Conservation (phyloP, 176 grass and related monocot genomes). For the Sorghum bicolor region DNA sequence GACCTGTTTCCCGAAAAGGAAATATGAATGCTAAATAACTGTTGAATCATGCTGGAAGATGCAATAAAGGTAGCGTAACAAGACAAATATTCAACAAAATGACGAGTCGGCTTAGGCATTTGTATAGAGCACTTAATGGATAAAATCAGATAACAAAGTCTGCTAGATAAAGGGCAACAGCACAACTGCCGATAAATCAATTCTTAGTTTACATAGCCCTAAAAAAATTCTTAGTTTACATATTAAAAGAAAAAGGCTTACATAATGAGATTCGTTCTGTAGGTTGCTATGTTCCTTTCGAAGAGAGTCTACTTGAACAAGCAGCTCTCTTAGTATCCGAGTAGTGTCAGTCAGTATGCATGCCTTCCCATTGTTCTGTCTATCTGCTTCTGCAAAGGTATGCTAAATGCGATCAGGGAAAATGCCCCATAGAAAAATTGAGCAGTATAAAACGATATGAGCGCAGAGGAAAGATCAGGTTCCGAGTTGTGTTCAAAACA, state of each 20-base stretch:
- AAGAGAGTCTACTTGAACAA: constrained; percentile 63
- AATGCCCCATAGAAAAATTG: neutral
- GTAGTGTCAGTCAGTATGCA: constrained; percentile 70
- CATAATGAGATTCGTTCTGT: constrained; percentile 83
- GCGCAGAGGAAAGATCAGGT: neutral
- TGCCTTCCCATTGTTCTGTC: constrained; percentile 78
- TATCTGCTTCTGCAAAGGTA: constrained; percentile 63
- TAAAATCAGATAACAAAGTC: neutral
- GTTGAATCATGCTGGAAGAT: neutral
- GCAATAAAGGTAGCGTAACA: neutral
- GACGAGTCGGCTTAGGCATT: neutral
- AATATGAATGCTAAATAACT: neutral
- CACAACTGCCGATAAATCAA: neutral
- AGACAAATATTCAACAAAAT: neutral
- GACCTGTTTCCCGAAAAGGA: constrained; percentile 36
- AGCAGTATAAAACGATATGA: neutral
- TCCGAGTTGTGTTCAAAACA: neutral
- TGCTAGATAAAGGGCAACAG: neutral
- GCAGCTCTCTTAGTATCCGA: constrained; percentile 59
- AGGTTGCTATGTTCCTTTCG: constrained; percentile 61
- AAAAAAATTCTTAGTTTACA: neutral
- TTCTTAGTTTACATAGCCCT: neutral
- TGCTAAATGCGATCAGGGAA: constrained; percentile 19
- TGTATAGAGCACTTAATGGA: neutral
- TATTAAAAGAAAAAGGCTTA: constrained; percentile 34